Conservation (phyloP, 345 rosid species). For the Combretum micranthum region DNA sequence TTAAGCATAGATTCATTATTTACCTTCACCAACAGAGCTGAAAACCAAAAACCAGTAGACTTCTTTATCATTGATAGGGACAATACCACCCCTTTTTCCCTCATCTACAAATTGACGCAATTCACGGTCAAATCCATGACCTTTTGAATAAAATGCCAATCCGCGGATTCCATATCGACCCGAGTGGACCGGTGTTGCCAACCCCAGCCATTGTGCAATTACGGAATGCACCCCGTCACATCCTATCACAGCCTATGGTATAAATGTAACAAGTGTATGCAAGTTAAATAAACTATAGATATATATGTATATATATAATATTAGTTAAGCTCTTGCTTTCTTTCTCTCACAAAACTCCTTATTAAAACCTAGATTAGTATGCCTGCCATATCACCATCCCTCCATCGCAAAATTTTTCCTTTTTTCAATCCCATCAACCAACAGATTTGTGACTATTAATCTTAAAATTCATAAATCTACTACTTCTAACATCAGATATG, state of each 20-base stretch:
- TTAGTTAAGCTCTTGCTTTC: too few relatives aligned
- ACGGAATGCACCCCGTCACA: conserved; percentile 33
- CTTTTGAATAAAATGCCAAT: conserved; percentile 22
- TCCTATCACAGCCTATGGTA: conserved; percentile 24
- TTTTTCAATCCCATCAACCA: too few relatives aligned
- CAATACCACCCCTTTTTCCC: conserved; percentile 22
- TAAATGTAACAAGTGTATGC: not conserved
- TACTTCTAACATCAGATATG: too few relatives aligned
- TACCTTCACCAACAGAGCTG: conserved; percentile 15
- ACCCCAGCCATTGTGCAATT: conserved; percentile 31
- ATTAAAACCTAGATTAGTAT: too few relatives aligned
- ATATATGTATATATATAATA: not conserved
- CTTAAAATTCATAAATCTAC: too few relatives aligned
- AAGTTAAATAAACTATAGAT: not conserved
- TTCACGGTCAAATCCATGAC: conserved; percentile 19
- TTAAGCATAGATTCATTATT: not conserved
- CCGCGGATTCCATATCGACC: conserved; percentile 29
- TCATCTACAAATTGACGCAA: conserved; percentile 17
- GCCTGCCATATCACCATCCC: too few relatives aligned
- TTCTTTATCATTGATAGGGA: conserved; percentile 26
- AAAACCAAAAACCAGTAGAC: conserved; percentile 18
- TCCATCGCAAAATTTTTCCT: too few relatives aligned
- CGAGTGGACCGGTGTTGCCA: conserved; percentile 14
- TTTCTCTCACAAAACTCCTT: too few relatives aligned
- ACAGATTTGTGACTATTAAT: too few relatives aligned